Conservation (phyloP, 108 stramenopile species). For the Cyclostephanos invisitatus region DNA sequence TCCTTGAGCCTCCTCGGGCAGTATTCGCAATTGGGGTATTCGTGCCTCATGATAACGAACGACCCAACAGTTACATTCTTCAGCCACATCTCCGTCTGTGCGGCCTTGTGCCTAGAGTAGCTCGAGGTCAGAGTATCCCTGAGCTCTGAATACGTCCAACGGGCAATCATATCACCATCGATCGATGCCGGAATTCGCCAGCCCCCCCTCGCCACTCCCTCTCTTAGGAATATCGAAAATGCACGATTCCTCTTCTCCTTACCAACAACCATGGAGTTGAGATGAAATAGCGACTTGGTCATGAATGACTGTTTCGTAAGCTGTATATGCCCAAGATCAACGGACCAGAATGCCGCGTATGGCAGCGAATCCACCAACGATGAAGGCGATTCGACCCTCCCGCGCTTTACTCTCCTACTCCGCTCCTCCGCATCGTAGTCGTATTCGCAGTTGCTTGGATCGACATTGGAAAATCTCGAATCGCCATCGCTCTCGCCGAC, state of each 20-base stretch:
- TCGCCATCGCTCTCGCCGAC: background rate
- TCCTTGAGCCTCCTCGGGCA: background rate
- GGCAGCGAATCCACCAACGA: background rate
- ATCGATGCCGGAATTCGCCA: background rate
- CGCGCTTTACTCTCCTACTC: constrained; percentile 2
- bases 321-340: background rate
- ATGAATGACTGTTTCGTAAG: constrained; percentile 13
- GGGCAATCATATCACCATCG: constrained; percentile 3
- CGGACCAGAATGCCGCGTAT: constrained; percentile 1
- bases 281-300: constrained; percentile 4
- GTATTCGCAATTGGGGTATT: no score
- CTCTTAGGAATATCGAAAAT: constrained; percentile 4
- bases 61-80: no score
- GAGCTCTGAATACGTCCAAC: constrained; percentile 3
- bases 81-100: no score
- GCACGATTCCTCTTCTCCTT: background rate
- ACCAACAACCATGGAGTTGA: background rate
- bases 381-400: background rate
- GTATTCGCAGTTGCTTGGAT: background rate
- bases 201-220: constrained; percentile 10
- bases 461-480: background rate
- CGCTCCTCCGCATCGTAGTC: background rate
- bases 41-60: no score
- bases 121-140: background rate
- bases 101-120: background rate